A percentile compares a stretch with the other conserved stretches of the same genome.
phyloP scores from a whole-genome alignment of 2,329 filamentous ascomycete genomes.

The Delphinella strobiligena region DNA sequence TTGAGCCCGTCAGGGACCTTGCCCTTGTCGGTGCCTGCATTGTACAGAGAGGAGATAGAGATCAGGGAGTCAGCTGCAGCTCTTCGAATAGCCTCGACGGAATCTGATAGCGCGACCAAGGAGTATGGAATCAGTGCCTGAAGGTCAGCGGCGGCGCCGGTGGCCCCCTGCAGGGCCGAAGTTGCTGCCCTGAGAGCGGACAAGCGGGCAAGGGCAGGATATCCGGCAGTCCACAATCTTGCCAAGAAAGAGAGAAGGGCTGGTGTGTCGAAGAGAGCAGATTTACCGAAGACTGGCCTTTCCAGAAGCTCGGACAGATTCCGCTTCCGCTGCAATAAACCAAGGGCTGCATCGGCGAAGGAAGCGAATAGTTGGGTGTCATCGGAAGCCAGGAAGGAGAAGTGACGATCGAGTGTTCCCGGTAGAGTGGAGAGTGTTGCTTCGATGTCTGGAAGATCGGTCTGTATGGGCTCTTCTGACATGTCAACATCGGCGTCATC shows the following conservation, averaged over 20 bases:
- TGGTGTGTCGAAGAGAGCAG: slow-evolving; percentile 42
- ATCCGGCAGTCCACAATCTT: slow-evolving; percentile 60
- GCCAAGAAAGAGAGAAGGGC: slow-evolving; percentile 67
- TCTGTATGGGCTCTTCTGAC: slow-evolving; percentile 23
- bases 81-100: slow-evolving; percentile 62
- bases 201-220: slow-evolving; percentile 55
- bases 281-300: slow-evolving; percentile 1
- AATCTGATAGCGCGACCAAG: slow-evolving; percentile 61
- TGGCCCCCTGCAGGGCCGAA: slow-evolving; percentile 40
- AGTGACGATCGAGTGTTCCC: background rate
- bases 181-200: slow-evolving; percentile 57
- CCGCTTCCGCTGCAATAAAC: slow-evolving; percentile 5
- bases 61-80: slow-evolving; percentile 58
- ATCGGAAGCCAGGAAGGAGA: slow-evolving; percentile 9
- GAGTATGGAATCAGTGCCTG: slow-evolving; percentile 77
- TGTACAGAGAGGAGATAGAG: slow-evolving; percentile 41
- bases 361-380: slow-evolving; percentile 6
- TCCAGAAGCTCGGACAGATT: slow-evolving; percentile 6
- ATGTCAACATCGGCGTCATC: slow-evolving; percentile 42
- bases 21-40: slow-evolving; percentile 16
- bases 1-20: slow-evolving; percentile 17
- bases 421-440: slow-evolving; percentile 1
- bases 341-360: slow-evolving; percentile 7
- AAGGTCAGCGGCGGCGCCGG: slow-evolving; percentile 47
- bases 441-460: slow-evolving; percentile 1